Conservation (phyloP, 2,329 filamentous ascomycete genomes). For the Lasiodiplodia sp. region DNA sequence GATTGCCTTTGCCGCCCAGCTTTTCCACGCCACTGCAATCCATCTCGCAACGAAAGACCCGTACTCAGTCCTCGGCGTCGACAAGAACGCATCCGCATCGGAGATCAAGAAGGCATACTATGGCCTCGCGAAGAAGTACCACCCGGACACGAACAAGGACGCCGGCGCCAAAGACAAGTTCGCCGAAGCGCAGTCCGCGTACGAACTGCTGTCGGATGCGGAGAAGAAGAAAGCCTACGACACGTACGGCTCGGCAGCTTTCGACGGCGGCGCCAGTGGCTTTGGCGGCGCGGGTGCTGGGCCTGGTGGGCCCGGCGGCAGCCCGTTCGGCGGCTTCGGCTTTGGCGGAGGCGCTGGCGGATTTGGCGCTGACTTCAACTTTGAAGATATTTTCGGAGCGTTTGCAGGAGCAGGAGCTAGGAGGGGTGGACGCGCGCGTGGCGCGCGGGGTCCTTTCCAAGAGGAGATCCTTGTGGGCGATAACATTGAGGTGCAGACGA, state of each 20-base stretch:
- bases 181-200: constrained; percentile 88
- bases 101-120: constrained; percentile 99
- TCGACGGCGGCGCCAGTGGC: constrained; percentile 67
- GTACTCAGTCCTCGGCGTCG: constrained; percentile 85
- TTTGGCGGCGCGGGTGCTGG: constrained; percentile 72
- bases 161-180: constrained; percentile 93
- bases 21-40: constrained; percentile 58
- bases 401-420: constrained; percentile 69
- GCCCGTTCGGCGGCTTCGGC: constrained; percentile 64
- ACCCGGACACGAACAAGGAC: constrained; percentile 98
- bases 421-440: constrained; percentile 53
- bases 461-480: constrained; percentile 88
- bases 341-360: constrained; percentile 61
- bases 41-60: constrained; percentile 73
- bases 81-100: constrained; percentile 77
- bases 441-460: constrained; percentile 73
- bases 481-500: constrained; percentile 92
- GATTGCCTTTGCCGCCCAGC: constrained; percentile 33
- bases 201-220: constrained; percentile 90
- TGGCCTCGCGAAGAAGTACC: constrained; percentile 94
- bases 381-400: constrained; percentile 92
- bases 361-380: constrained; percentile 86
- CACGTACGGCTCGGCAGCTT: constrained; percentile 83
- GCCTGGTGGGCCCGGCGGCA: constrained; percentile 67
- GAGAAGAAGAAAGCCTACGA: constrained; percentile 94